Conservation (phyloP, 2,329 filamentous ascomycete genomes). For the Aspergillus sp. region DNA sequence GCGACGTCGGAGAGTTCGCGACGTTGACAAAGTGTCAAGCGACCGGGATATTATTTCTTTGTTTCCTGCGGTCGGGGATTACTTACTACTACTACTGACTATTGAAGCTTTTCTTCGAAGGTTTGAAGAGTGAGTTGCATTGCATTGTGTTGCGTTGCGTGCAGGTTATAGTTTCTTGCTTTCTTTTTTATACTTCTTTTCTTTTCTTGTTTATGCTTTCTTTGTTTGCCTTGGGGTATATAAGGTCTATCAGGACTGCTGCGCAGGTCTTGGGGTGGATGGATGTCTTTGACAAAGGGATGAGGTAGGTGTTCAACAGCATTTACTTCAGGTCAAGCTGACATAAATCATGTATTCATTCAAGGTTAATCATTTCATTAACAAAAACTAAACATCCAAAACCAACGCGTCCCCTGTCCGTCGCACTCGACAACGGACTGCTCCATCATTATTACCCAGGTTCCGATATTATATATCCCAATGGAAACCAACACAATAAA, state of each 20-base stretch:
- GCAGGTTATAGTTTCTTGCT: neutral
- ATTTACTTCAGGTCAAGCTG: neutral
- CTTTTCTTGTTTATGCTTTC: neutral
- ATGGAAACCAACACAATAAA: neutral
- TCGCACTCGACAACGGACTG: slow-evolving; percentile 9
- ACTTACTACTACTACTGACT: neutral
- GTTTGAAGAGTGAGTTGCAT: too few species aligned
- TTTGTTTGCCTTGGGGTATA: neutral
- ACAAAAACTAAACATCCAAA: slow-evolving; percentile 11
- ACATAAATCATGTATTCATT: slow-evolving; percentile 2
- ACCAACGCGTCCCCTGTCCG: neutral
- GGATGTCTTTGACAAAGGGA: too few species aligned
- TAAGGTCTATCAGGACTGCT: too few species aligned
- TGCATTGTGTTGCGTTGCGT: neutral
- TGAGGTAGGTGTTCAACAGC: neutral
- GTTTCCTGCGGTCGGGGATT: neutral
- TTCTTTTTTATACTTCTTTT: neutral
- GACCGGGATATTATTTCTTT: too few species aligned
- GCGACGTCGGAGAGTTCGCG: too few species aligned
- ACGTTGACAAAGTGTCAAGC: too few species aligned
- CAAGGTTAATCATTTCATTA: slow-evolving; percentile 1
- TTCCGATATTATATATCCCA: neutral
- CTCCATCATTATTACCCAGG: slow-evolving; percentile 16
- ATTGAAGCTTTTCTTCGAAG: neutral
- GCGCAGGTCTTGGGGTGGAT: neutral